These are phyloP conservation scores for Breynia disticha DNA, from an alignment of 441 rosid species.

Conservation along the genomic window DNA sequence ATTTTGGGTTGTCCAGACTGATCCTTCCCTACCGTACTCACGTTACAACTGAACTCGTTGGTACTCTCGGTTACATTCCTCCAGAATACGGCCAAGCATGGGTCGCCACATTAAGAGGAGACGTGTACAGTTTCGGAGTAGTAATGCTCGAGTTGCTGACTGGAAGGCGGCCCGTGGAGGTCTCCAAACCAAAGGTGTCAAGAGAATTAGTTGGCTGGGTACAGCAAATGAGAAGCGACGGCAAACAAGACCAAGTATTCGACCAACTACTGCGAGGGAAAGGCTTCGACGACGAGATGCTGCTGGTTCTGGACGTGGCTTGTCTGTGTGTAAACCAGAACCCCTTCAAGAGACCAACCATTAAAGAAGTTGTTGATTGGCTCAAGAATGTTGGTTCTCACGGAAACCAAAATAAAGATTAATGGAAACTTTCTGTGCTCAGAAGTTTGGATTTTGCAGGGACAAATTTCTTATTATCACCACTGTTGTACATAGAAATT, in stretches of 20 bases:
- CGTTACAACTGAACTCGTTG: constrained; percentile 43
- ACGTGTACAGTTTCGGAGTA: constrained; percentile 41
- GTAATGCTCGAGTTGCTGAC: constrained; percentile 34
- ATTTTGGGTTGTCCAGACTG: constrained; percentile 54
- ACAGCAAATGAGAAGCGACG: constrained; percentile 22
- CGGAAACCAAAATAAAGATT: too few species aligned
- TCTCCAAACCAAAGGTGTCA: constrained; percentile 28
- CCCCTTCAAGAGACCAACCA: constrained; percentile 35
- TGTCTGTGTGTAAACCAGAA: constrained; percentile 29
- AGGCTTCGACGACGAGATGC: constrained; percentile 25
- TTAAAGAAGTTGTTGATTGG: constrained; percentile 29
- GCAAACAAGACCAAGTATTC: constrained; percentile 23
- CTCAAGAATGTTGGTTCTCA: constrained; percentile 17
- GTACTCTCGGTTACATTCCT: constrained; percentile 41
- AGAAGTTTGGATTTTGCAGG: too few species aligned
- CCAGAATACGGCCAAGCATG: constrained; percentile 42
- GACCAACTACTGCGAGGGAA: constrained; percentile 21
- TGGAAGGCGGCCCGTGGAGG: constrained; percentile 33
- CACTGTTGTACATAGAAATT: too few species aligned
- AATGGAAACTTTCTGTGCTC: too few species aligned
- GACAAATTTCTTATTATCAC: too few species aligned
- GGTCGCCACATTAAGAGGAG: constrained; percentile 40
- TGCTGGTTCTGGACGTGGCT: constrained; percentile 27
- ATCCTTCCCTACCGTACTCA: constrained; percentile 38
- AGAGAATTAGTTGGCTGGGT: constrained; percentile 40